Conservation (phyloP, 2,329 filamentous ascomycete species). For the Cercospora sp. region DNA sequence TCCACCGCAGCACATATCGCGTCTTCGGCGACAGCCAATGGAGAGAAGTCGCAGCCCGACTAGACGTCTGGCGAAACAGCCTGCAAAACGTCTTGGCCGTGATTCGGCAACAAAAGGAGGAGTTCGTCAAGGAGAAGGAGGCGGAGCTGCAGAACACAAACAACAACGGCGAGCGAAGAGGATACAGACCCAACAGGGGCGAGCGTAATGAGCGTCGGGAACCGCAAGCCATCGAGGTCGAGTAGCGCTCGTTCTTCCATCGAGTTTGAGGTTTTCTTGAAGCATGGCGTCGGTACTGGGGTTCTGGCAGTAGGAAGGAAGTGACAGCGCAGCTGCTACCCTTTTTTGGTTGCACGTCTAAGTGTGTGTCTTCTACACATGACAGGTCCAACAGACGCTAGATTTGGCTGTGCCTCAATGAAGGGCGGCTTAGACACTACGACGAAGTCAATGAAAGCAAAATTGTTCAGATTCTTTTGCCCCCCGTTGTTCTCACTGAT, state of each 20-base stretch:
- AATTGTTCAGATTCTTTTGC: no score
- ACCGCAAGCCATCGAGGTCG: constrained; percentile 32
- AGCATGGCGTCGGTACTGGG: constrained; percentile 18
- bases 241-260: constrained; percentile 21
- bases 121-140: constrained; percentile 75
- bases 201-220: constrained; percentile 30
- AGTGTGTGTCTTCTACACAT: background rate
- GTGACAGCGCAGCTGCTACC: background rate
- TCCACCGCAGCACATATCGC: constrained; percentile 93
- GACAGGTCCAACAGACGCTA: no score
- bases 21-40: constrained; percentile 98
- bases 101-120: constrained; percentile 76
- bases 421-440: background rate
- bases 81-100: constrained; percentile 76
- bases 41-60: constrained; percentile 84
- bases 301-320: constrained; percentile 7
- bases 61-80: constrained; percentile 88
- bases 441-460: constrained; percentile 7
- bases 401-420: background rate
- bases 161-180: constrained; percentile 20
- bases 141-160: constrained; percentile 36
- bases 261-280: constrained; percentile 5
- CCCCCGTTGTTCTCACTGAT: no score
- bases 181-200: constrained; percentile 31
- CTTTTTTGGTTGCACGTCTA: background rate